Conservation (phyloP, 176 grass and related monocot genomes). For the Melocanna baccifera region DNA sequence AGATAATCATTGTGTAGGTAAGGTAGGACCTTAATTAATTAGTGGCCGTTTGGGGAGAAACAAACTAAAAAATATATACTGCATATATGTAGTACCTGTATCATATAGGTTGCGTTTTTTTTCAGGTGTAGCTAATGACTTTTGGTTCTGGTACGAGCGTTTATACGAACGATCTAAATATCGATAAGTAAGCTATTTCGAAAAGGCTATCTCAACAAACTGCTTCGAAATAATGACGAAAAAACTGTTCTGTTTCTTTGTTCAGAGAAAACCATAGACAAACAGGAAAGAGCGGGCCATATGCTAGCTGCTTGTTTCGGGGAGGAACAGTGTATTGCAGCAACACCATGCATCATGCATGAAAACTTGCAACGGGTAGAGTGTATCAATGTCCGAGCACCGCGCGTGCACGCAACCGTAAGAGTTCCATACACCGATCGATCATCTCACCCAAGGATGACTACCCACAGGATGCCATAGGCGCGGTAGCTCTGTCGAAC, state of each 20-base stretch:
- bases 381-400: too few species aligned
- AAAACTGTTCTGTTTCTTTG: too few species aligned
- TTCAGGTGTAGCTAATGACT: accelerated
- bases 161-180: too few species aligned
- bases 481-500: neutral
- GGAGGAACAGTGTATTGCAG: neutral
- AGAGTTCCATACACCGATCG: too few species aligned
- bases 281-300: neutral
- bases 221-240: accelerated
- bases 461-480: neutral
- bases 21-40: neutral
- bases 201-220: accelerated
- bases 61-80: neutral
- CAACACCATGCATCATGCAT: neutral
- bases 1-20: neutral
- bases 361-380: neutral
- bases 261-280: too few species aligned
- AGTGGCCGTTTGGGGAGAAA: neutral
- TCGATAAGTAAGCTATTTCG: accelerated
- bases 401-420: too few species aligned
- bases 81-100: neutral
- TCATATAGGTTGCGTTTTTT: too few species aligned
- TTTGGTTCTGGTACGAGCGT: accelerated
- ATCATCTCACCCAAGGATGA: too few species aligned
- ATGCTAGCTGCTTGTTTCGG: neutral